A percentile compares a stretch with the other conserved stretches of the same genome.
Evolutionary conservation across 2,329 filamentous ascomycete genomes (phyloP).

Genomic region (Aspergillus pseudotamarii): DNA sequence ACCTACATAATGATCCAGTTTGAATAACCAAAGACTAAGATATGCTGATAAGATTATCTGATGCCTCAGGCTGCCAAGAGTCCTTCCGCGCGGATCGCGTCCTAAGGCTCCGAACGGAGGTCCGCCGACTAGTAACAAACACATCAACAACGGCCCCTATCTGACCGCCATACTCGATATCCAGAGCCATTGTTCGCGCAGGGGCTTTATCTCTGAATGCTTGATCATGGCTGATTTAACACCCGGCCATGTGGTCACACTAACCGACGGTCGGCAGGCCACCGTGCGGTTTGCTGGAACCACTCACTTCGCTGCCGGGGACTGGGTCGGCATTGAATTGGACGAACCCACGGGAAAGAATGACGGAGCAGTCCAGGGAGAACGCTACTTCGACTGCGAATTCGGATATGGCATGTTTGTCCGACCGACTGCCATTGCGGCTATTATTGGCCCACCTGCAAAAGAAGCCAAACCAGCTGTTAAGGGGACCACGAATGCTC

Average conservation of each 20-base stretch:
- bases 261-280: conserved; percentile 75
- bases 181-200: conserved; percentile 12
- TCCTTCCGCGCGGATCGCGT: conserved; percentile 15
- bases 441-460: conserved; percentile 47
- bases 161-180: conserved; percentile 6
- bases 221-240: conserved; percentile 38
- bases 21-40: too few relatives aligned
- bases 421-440: conserved; percentile 68
- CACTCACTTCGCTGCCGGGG: conserved; percentile 77
- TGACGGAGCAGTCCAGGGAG: conserved; percentile 85
- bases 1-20: too few relatives aligned
- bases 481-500: conserved; percentile 32
- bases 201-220: conserved; percentile 16
- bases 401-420: conserved; percentile 81
- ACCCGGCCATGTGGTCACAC: conserved; percentile 73
- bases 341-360: conserved; percentile 85
- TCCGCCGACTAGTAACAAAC: conserved; percentile 20
- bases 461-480: conserved; percentile 43
- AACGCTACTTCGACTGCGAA: conserved; percentile 83
- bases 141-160: conserved; percentile 17
- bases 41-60: background rate
- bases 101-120: conserved; percentile 18
- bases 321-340: conserved; percentile 90
- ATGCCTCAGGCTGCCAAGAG: conserved; percentile 18
- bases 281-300: conserved; percentile 79